Conservation (phyloP, 495 filamentous ascomycete genomes). For the Darksidea phi region DNA sequence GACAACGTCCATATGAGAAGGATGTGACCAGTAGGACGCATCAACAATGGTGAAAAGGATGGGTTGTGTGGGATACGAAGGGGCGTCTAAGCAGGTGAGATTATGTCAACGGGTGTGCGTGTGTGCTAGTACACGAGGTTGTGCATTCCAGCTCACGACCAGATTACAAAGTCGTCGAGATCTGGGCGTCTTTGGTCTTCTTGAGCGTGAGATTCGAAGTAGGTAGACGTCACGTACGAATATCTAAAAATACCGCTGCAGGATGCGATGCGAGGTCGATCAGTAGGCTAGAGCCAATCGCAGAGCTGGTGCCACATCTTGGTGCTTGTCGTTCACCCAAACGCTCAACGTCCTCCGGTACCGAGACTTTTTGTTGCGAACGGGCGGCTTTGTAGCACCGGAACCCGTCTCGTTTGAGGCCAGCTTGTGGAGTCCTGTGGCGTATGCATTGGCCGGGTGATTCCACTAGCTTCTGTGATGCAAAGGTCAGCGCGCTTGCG, state of each 20-base stretch:
- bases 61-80: not conserved
- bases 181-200: constrained; percentile 13
- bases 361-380: too few species aligned
- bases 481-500: not conserved
- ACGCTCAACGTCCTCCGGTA: too few species aligned
- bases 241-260: too few species aligned
- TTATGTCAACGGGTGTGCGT: constrained; percentile 22
- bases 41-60: not conserved
- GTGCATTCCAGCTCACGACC: not conserved
- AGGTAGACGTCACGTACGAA: too few species aligned
- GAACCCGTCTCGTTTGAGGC: not conserved
- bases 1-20: constrained; percentile 5
- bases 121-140: not conserved
- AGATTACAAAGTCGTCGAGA: constrained; percentile 12
- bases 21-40: constrained; percentile 6
- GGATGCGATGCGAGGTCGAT: too few species aligned
- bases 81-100: constrained; percentile 30
- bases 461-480: not conserved
- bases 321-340: too few species aligned
- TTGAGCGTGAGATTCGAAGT: too few species aligned
- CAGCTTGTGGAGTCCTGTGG: not conserved
- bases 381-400: too few species aligned
- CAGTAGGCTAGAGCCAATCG: too few species aligned
- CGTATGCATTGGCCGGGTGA: not conserved
- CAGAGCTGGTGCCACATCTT: too few species aligned